phyloP scores from a whole-genome alignment of 257 asterid species.

The Capsicum baccatum region DNA sequence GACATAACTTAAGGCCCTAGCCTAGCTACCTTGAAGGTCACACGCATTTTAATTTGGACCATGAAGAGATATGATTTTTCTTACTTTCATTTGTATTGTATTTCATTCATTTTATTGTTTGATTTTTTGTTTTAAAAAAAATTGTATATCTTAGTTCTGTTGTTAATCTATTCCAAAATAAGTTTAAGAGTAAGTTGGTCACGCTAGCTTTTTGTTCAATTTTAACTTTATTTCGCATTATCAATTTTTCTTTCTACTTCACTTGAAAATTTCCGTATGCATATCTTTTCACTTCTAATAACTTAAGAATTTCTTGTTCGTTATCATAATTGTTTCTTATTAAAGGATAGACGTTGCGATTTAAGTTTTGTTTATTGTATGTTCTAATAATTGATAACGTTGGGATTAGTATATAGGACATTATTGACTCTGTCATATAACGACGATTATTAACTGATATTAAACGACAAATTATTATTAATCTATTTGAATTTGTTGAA shows the following conservation, averaged over 20 bases:
- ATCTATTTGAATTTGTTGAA: not conserved
- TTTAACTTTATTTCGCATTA: not conserved
- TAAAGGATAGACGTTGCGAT: not conserved
- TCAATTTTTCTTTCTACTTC: not conserved
- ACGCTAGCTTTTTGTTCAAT: not conserved
- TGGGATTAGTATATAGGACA: not conserved
- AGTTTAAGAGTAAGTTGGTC: no score
- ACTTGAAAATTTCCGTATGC: not conserved
- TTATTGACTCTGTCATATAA: not conserved
- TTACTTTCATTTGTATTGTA: no score
- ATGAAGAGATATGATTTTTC: not conserved
- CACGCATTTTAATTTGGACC: not conserved
- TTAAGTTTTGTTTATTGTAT: not conserved
- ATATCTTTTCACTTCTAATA: not conserved
- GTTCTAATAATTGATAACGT: not conserved
- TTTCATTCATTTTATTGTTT: no score
- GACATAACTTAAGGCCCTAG: not conserved
- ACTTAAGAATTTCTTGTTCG: not conserved
- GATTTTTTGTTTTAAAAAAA: no score
- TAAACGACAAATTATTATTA: not conserved
- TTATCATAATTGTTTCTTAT: not conserved
- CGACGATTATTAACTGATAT: not conserved
- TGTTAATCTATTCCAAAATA: no score
- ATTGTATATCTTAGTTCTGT: no score
- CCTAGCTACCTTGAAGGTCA: not conserved